phyloP scores from a whole-genome alignment of 176 grass and related monocot species.

The Rhynchospora breviuscula region DNA sequence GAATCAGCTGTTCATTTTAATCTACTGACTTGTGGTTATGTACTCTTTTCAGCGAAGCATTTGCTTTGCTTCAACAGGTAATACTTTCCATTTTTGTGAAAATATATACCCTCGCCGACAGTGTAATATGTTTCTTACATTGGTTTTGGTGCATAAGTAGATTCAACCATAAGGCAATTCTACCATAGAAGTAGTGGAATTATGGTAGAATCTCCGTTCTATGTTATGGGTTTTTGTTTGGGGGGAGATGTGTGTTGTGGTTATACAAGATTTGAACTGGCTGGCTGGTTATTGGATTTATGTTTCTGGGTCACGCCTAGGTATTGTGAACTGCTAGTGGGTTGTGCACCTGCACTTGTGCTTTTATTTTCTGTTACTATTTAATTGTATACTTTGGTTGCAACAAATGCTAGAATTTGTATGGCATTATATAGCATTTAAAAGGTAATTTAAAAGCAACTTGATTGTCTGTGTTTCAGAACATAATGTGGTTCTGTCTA shows the following conservation, averaged over 20 bases:
- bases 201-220: too few species aligned
- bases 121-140: background rate
- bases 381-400: background rate
- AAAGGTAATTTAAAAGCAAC: background rate
- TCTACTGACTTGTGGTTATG: background rate
- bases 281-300: background rate
- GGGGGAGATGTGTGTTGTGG: too few species aligned
- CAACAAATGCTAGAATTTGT: background rate
- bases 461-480: background rate
- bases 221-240: too few species aligned
- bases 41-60: constrained; percentile 88
- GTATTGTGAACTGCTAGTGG: background rate
- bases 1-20: background rate
- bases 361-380: background rate
- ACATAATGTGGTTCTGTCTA: background rate
- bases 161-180: too few species aligned
- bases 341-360: background rate
- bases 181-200: background rate
- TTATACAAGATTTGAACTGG: background rate
- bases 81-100: background rate
- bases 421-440: background rate
- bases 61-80: constrained; percentile 98
- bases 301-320: background rate
- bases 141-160: background rate
- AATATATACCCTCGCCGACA: constrained; percentile 22